A percentile compares a stretch with the other conserved stretches of the same genome.
These are phyloP conservation scores for Tilletia horrida DNA, from an alignment of 1,284 basidiomycete species.

Conservation along the genomic window DNA sequence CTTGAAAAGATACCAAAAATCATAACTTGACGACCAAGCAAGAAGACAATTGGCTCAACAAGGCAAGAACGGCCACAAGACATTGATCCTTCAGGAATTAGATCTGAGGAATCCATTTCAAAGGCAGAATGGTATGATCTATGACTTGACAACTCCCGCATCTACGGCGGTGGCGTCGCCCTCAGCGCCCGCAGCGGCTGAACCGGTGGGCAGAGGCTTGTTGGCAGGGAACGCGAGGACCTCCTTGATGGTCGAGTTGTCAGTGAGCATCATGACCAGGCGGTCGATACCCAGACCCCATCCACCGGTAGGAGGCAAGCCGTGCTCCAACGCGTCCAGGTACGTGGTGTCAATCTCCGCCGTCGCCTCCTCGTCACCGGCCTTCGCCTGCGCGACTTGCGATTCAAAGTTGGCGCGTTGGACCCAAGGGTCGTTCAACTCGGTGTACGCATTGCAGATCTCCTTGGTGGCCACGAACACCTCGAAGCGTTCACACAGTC, in stretches of 20 bases:
- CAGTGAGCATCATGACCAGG: conserved; percentile 45
- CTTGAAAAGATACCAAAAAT: too few species aligned
- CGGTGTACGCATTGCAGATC: conserved; percentile 71
- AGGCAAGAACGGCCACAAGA: too few species aligned
- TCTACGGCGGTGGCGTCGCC: conserved; percentile 6
- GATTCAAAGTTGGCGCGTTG: conserved; percentile 95
- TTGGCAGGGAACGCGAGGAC: conserved; percentile 84
- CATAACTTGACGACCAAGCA: too few species aligned
- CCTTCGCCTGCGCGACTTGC: conserved; percentile 83
- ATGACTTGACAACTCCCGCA: conserved; percentile 17
- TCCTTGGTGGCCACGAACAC: conserved; percentile 98
- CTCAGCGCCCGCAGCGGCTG: conserved; percentile 6
- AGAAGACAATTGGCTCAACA: too few species aligned
- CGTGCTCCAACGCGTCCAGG: conserved; percentile 78
- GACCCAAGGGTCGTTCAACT: conserved; percentile 69
- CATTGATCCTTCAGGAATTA: too few species aligned
- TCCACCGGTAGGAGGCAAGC: conserved; percentile 88
- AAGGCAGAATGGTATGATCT: neutral
- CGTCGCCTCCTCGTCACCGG: conserved; percentile 88
- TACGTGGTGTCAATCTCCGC: conserved; percentile 75
- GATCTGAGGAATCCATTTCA: neutral
- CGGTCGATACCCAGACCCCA: conserved; percentile 49
- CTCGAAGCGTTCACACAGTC: conserved; percentile 97
- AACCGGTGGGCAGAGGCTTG: conserved; percentile 63
- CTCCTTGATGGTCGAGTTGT: conserved; percentile 72